phyloP scores from a whole-genome alignment of 805 yeast genomes.

The Yarrowia bubula region DNA sequence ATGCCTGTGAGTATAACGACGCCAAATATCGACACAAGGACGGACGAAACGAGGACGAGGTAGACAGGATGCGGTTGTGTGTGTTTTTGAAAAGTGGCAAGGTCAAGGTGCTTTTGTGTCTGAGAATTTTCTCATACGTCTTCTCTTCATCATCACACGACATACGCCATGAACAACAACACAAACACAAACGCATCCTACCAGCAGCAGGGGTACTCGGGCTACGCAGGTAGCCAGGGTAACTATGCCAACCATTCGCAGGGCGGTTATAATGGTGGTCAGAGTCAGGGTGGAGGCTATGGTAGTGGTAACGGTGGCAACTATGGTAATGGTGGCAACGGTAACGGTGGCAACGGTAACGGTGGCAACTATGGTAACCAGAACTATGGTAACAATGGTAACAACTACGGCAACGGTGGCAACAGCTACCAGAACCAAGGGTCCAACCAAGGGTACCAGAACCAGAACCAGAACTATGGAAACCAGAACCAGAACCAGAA shows the following conservation, averaged over 20 bases:
- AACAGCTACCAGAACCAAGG: too few species aligned
- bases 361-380: not conserved
- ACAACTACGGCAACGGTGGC: not conserved
- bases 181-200: not conserved
- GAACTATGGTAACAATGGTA: not conserved
- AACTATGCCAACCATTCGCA: not conserved
- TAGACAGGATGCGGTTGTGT: too few species aligned
- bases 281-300: not conserved
- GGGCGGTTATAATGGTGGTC: not conserved
- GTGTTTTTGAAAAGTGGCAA: too few species aligned
- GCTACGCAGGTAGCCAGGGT: not conserved
- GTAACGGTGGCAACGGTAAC: not conserved
- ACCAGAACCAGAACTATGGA: not conserved
- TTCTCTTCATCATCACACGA: not conserved
- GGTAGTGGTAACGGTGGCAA: not conserved
- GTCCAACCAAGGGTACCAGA: not conserved
- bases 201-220: not conserved
- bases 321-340: not conserved
- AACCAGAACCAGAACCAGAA: not conserved
- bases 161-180: not conserved
- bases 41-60: not conserved
- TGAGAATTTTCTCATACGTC: not conserved
- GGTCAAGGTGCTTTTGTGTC: not conserved
- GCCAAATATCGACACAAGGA: not conserved
- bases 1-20: constrained; percentile 18